A percentile compares a stretch with the other conserved stretches of the same genome.
These are phyloP conservation scores for Chamaenerion angustifolium DNA, from an alignment of 345 rosid genomes.

Conservation along the genomic window DNA sequence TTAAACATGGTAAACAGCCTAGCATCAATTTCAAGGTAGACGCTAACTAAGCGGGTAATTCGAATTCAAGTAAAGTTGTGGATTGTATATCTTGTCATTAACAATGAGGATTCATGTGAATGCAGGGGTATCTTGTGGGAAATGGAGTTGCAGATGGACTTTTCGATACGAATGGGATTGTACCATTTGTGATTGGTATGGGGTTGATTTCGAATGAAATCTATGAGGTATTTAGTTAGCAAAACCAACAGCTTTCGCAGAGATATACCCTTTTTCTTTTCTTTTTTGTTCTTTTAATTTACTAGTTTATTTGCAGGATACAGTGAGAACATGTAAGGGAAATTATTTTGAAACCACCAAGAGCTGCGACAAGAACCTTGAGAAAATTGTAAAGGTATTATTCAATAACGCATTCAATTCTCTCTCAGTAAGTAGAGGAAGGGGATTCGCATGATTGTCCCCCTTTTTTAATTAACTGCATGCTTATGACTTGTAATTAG, in stretches of 20 bases:
- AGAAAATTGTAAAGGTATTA: slow-evolving; percentile 19
- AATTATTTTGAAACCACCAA: slow-evolving; percentile 9
- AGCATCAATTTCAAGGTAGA: slow-evolving; percentile 27
- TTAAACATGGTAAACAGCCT: slow-evolving; percentile 16
- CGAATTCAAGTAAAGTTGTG: background rate
- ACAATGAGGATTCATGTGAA: background rate
- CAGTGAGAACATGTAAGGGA: slow-evolving; percentile 19
- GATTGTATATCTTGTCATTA: background rate
- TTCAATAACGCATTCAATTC: background rate
- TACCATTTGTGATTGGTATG: slow-evolving; percentile 33
- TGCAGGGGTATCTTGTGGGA: slow-evolving; percentile 33
- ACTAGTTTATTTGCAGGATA: slow-evolving; percentile 14
- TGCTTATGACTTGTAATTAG: background rate
- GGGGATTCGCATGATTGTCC: no score
- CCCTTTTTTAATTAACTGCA: background rate
- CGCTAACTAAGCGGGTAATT: no score
- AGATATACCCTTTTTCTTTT: no score
- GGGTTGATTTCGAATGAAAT: slow-evolving; percentile 26
- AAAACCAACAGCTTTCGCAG: background rate
- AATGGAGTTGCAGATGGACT: slow-evolving; percentile 16
- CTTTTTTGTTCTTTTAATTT: no score
- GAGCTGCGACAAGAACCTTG: slow-evolving; percentile 8
- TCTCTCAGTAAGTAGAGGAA: no score
- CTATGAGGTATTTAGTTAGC: slow-evolving; percentile 11
- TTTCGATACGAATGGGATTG: slow-evolving; percentile 15